A percentile compares a stretch with the other conserved stretches of the same genome.
Evolutionary conservation across 2,329 filamentous ascomycete genomes (phyloP).

Genomic region (Trichoderma arundinaceum): DNA sequence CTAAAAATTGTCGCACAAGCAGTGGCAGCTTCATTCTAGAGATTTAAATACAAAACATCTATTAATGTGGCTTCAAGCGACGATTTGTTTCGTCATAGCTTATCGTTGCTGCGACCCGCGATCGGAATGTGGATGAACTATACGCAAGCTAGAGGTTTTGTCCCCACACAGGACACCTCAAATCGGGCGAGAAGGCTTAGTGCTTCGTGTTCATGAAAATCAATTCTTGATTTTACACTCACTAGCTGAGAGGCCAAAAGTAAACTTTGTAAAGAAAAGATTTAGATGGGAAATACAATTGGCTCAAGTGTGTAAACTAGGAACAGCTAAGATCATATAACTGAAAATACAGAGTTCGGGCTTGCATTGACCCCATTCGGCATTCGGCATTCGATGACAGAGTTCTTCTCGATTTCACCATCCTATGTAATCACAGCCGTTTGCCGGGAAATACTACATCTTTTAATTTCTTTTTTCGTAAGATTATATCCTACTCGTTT

Average conservation of each 20-base stretch:
- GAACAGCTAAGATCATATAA: not conserved
- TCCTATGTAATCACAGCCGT: not conserved
- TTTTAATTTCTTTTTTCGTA: not conserved
- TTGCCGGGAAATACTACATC: not conserved
- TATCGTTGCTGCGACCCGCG: not conserved
- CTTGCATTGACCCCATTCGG: not conserved
- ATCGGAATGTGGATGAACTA: constrained; percentile 11
- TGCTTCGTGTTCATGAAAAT: not conserved
- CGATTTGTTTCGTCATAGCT: constrained; percentile 11
- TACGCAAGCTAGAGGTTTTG: not conserved
- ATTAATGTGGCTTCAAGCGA: not conserved
- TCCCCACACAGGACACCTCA: constrained; percentile 1
- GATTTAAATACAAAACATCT: too few species aligned
- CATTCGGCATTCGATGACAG: not conserved
- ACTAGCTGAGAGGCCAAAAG: not conserved
- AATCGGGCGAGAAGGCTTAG: not conserved
- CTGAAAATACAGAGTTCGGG: not conserved
- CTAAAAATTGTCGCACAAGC: not conserved
- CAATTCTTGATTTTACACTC: not conserved
- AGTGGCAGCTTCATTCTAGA: not conserved
- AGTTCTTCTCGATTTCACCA: not conserved
- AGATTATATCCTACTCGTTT: not conserved
- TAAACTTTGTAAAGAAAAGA: not conserved
- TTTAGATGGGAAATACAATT: not conserved
- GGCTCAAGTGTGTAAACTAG: not conserved